A percentile compares a stretch with the other conserved stretches of the same genome.
These are phyloP conservation scores for Apiospora aurea DNA, from an alignment of 2,329 filamentous ascomycete species.

Conservation along the genomic window DNA sequence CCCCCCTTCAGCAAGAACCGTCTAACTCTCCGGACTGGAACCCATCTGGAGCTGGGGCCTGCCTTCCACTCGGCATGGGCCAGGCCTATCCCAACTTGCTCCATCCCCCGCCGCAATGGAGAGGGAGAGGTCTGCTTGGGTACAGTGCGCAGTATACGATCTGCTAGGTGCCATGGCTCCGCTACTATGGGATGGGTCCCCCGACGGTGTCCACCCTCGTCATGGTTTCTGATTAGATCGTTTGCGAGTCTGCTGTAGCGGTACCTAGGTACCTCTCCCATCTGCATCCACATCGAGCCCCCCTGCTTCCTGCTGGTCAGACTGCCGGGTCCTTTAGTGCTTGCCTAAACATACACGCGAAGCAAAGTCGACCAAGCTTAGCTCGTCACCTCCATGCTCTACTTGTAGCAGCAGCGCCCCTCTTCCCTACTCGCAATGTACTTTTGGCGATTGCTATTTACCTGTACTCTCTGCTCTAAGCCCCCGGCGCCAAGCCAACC, in stretches of 20 bases:
- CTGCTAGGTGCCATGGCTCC: slow-evolving; percentile 14
- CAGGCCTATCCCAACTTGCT: slow-evolving; percentile 18
- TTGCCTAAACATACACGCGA: slow-evolving; percentile 23
- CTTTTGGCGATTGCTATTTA: neutral
- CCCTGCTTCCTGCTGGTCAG: slow-evolving; percentile 22
- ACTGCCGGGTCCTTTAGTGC: slow-evolving; percentile 25
- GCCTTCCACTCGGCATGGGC: slow-evolving; percentile 17
- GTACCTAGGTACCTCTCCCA: neutral
- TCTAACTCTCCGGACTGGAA: slow-evolving; percentile 7
- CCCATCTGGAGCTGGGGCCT: neutral
- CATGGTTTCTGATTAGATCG: slow-evolving; percentile 23
- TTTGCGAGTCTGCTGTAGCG: slow-evolving; percentile 12
- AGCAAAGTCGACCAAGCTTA: slow-evolving; percentile 7
- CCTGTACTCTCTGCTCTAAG: neutral
- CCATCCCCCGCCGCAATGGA: slow-evolving; percentile 7
- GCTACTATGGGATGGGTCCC: slow-evolving; percentile 18
- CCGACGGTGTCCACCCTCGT: slow-evolving; percentile 17
- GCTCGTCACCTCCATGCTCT: slow-evolving; percentile 12
- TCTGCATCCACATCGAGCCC: slow-evolving; percentile 9
- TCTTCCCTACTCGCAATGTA: neutral
- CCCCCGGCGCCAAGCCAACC: slow-evolving; percentile 1
- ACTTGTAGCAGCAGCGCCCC: neutral
- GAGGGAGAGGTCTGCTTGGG: neutral
- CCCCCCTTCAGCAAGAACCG: neutral
- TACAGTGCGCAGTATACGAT: slow-evolving; percentile 20